phyloP scores from a whole-genome alignment of 1,284 basidiomycete genomes.

The Malassezia psittaci region DNA sequence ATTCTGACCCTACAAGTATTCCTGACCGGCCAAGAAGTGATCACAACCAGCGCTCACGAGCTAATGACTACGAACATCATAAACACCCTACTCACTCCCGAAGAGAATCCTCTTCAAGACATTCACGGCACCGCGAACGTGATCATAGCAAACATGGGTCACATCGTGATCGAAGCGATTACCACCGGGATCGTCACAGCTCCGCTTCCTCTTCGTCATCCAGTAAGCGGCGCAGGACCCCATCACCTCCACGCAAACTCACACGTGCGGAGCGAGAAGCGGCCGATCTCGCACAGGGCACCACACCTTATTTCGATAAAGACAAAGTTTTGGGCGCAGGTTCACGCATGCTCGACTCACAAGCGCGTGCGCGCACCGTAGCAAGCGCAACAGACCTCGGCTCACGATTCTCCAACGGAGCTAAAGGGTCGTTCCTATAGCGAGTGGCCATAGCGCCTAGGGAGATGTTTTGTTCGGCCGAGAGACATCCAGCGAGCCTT shows the following conservation, averaged over 20 bases:
- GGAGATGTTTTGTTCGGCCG: slow-evolving; percentile 1
- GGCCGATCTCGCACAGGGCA: slow-evolving; percentile 2
- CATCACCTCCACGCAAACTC: slow-evolving; percentile 6
- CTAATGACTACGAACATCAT: too few relatives aligned
- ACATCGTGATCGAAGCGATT: not conserved
- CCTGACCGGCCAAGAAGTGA: too few relatives aligned
- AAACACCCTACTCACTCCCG: too few relatives aligned
- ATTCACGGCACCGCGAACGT: not conserved
- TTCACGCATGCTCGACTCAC: slow-evolving; percentile 16
- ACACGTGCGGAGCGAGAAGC: slow-evolving; percentile 15
- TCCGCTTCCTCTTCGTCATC: not conserved
- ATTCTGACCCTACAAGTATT: too few relatives aligned
- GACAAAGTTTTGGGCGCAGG: slow-evolving; percentile 17
- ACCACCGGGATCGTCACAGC: not conserved
- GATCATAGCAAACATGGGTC: not conserved
- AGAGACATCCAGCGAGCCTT: not conserved
- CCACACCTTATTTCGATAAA: slow-evolving; percentile 9
- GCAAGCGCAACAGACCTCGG: slow-evolving; percentile 9
- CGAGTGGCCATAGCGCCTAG: not conserved
- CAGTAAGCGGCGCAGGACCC: not conserved
- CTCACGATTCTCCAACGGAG: slow-evolving; percentile 7
- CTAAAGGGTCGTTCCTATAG: slow-evolving; percentile 13
- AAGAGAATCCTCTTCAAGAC: too few relatives aligned
- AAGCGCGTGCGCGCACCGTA: slow-evolving; percentile 9
- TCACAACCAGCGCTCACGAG: too few relatives aligned